Base-by-base conservation (phyloP, 805 yeast species). In the Yarrowia sp. region DNA sequence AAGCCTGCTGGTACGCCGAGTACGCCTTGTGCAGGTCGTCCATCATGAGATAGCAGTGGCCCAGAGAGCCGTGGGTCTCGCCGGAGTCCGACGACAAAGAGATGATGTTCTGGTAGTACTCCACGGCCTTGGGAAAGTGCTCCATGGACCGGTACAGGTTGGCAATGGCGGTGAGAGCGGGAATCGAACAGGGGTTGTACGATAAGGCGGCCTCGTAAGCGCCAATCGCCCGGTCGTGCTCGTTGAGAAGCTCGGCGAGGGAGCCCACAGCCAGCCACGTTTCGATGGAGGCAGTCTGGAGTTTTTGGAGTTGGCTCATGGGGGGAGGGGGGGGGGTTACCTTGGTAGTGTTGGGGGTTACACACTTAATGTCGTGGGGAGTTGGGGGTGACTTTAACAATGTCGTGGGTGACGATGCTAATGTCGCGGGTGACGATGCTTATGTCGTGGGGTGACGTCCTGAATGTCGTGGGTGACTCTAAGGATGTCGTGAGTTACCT, bases 21-120 rank as follows among this genome's bases (percentile, higher is more conserved):
- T 95, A 95, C 8, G 98, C 98, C 74, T 97, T 86, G 78, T 91
- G 97, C 70, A 95, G 83, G 75, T 95, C 99, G 78, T 95, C 99
- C 77, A 93, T 82, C 97, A 95, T 95, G 73, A 95, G 82, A 77
- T 92, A 95, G 81, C 99, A 95, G 80, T 95, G 98, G 67, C 99
- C 80, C 74, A 93, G 81, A 15, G 94, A 85, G 0, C 98, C 98
- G 98, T 99, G 95, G 45, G 96, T 91, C 74, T 94, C 98, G 70
- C 98, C 97, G 74, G 92, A 88, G 76, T 91, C 94, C 22, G 92
- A 94, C 74, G 89, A 87, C 67, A 90, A 84, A 68, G 89, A 85
- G 69, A 95, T 80, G 7, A 97, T 96, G 73, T 92, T 85, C 78
- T 94, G 96, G 79, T 92, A 94, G 71, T 92, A 84, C 77, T 95